Evolutionary conservation across 1,284 basidiomycete species (phyloP).

Genomic region (Ceratobasidium sp.): DNA sequence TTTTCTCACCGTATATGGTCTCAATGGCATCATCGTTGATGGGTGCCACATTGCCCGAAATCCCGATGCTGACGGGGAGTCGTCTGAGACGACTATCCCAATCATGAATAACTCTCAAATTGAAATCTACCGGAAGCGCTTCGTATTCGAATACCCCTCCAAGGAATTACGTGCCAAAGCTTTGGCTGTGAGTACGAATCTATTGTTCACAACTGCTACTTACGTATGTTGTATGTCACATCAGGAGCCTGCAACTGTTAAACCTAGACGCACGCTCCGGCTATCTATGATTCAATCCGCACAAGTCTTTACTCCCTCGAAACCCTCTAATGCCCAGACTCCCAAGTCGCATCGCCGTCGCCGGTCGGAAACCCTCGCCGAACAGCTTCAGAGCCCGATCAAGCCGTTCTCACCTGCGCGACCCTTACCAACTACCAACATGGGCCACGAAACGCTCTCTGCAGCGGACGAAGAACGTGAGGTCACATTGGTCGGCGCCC

Average conservation of each 20-base stretch:
- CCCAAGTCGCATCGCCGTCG: constrained; percentile 51
- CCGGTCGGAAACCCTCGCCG: constrained; percentile 52
- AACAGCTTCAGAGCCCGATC: constrained; percentile 51
- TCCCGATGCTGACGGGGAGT: constrained; percentile 58
- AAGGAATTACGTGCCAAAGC: constrained; percentile 68
- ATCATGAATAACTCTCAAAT: constrained; percentile 74
- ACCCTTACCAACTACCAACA: constrained; percentile 50
- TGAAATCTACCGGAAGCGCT: constrained; percentile 75
- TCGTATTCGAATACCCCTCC: constrained; percentile 77
- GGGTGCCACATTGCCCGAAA: constrained; percentile 59
- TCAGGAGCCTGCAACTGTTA: constrained; percentile 52
- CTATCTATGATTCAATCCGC: constrained; percentile 80
- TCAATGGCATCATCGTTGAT: constrained; percentile 70
- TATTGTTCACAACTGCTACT: background rate
- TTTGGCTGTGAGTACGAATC: constrained; percentile 42
- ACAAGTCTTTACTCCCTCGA: constrained; percentile 74
- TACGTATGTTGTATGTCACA: constrained; percentile 38
- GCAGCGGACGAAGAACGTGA: constrained; percentile 59
- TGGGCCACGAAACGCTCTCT: constrained; percentile 53
- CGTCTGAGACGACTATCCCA: constrained; percentile 63
- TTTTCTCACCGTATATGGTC: constrained; percentile 72
- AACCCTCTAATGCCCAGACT: constrained; percentile 52
- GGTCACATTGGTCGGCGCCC: constrained; percentile 69
- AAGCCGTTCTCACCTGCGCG: constrained; percentile 48
- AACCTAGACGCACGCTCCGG: constrained; percentile 65